Evolutionary conservation across 1,284 basidiomycete species (phyloP).

Genomic region (Ustilago nuda): DNA sequence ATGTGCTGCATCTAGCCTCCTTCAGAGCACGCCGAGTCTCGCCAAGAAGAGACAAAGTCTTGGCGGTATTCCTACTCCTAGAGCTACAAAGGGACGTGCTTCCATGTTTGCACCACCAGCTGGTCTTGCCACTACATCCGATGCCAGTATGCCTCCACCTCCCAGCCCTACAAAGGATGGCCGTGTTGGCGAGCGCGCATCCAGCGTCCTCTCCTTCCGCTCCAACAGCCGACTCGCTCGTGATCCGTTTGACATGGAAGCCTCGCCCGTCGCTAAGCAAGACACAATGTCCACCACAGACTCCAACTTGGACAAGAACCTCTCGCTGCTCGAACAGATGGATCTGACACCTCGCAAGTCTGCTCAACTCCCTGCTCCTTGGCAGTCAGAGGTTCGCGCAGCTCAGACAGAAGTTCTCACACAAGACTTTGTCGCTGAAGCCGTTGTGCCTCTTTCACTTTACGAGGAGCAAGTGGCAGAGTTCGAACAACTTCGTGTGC

Average conservation of each 20-base stretch:
- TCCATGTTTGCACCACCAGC: constrained; percentile 52
- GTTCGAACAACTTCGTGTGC: constrained; percentile 66
- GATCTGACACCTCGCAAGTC: constrained; percentile 53
- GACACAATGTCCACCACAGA: constrained; percentile 15
- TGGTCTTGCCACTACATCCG: constrained; percentile 21
- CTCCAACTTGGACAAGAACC: constrained; percentile 71
- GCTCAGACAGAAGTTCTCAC: constrained; percentile 28
- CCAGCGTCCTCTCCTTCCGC: constrained; percentile 42
- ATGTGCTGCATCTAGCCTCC: constrained; percentile 22
- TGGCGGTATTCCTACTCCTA: constrained; percentile 46
- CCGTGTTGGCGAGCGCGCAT: constrained; percentile 21
- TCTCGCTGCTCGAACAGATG: constrained; percentile 62
- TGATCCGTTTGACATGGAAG: constrained; percentile 24
- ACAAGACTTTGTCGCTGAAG: constrained; percentile 49
- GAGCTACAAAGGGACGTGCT: constrained; percentile 48
- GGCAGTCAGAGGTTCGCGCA: constrained; percentile 47
- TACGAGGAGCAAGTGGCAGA: constrained; percentile 67
- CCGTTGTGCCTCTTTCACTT: constrained; percentile 60
- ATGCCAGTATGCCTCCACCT: constrained; percentile 52
- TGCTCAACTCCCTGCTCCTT: constrained; percentile 36
- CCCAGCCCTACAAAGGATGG: constrained; percentile 49
- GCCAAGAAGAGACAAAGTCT: constrained; percentile 49
- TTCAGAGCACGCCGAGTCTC: constrained; percentile 28
- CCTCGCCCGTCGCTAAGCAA: constrained; percentile 28
- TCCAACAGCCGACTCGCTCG: constrained; percentile 42